Evolutionary conservation across 2,329 filamentous ascomycete species (phyloP).

Genomic region (Sordariomycetes sp.): DNA sequence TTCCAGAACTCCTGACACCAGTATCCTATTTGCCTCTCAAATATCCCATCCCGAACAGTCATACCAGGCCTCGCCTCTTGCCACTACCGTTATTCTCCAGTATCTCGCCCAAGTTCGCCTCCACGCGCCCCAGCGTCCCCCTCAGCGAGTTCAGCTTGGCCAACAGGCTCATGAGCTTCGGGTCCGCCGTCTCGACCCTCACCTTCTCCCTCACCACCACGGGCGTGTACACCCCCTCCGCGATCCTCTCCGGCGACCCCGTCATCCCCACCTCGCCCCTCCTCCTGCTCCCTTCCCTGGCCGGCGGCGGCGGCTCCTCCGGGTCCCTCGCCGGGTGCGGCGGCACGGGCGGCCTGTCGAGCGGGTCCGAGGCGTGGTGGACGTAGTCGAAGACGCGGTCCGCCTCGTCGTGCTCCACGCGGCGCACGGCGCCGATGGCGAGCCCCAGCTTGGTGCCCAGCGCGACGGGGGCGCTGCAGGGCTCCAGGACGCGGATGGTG

Average conservation of each 20-base stretch:
- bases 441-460: constrained; percentile 57
- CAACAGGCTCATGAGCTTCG: constrained; percentile 70
- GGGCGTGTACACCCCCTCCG: constrained; percentile 26
- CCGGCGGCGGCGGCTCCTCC: neutral
- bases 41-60: neutral
- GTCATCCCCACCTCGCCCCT: neutral
- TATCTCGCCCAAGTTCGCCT: constrained; percentile 64
- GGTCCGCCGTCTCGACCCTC: constrained; percentile 79
- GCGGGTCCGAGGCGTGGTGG: constrained; percentile 15
- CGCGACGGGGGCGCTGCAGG: constrained; percentile 50
- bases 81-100: constrained; percentile 46
- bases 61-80: neutral
- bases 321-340: constrained; percentile 4
- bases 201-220: constrained; percentile 87
- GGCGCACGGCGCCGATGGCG: constrained; percentile 54
- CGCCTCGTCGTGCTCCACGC: constrained; percentile 68
- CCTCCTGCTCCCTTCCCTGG: neutral
- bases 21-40: too few relatives aligned
- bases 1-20: too few relatives aligned
- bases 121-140: constrained; percentile 58
- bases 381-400: constrained; percentile 62
- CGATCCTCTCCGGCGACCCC: neutral
- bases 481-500: constrained; percentile 58
- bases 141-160: constrained; percentile 74
- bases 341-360: constrained; percentile 5